These are phyloP conservation scores for Auricularia sp. DNA, from an alignment of 768 basidiomycete genomes.

Conservation along the genomic window DNA sequence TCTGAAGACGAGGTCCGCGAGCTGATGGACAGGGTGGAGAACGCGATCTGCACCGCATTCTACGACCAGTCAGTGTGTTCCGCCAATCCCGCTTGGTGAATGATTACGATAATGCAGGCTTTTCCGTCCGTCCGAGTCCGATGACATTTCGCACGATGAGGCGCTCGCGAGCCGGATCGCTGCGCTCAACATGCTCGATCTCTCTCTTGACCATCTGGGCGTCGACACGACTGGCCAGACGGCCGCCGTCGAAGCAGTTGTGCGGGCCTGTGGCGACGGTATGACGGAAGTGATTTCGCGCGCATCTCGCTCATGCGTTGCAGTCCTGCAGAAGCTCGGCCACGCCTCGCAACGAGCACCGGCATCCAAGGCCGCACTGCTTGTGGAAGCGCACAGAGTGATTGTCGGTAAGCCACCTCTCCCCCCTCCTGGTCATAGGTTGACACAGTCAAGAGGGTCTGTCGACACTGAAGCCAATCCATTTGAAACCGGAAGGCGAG, in stretches of 20 bases:
- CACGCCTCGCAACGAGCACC: conserved; percentile 43
- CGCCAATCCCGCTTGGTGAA: neutral
- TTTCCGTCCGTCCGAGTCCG: conserved; percentile 63
- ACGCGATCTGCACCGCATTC: conserved; percentile 56
- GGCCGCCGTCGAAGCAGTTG: conserved; percentile 50
- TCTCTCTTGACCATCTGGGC: conserved; percentile 81
- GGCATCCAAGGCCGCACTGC: conserved; percentile 63
- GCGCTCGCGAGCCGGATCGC: conserved; percentile 81
- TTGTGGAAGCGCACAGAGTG: conserved; percentile 77
- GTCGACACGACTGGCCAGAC: conserved; percentile 51
- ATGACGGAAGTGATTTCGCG: conserved; percentile 17
- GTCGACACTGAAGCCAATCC: conserved; percentile 60
- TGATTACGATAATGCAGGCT: conserved; percentile 34
- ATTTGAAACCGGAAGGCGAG: conserved; percentile 52
- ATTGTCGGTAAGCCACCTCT: conserved; percentile 57
- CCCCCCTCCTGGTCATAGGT: neutral
- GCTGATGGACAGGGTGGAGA: conserved; percentile 66
- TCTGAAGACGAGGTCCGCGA: conserved; percentile 41
- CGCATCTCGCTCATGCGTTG: conserved; percentile 6
- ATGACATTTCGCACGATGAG: conserved; percentile 82
- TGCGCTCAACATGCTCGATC: conserved; percentile 83
- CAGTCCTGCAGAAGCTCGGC: conserved; percentile 47
- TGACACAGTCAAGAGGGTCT: conserved; percentile 47
- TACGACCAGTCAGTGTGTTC: conserved; percentile 62
- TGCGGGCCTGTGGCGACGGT: conserved; percentile 72